phyloP scores from a whole-genome alignment of 768 basidiomycete genomes.

The Tulasnella sp. region DNA sequence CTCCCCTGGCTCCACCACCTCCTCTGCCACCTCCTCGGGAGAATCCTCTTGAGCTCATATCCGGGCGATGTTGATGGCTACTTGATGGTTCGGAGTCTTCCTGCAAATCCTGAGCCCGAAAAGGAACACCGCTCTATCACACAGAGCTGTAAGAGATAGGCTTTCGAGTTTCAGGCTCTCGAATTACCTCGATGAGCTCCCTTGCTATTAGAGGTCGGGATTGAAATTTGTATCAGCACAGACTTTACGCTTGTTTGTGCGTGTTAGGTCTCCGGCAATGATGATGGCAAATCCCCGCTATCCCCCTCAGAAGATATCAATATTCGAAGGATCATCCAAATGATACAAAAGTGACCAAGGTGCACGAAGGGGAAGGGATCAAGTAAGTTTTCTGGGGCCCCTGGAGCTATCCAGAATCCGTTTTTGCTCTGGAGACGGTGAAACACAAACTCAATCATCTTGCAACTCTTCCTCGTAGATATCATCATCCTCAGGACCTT shows the following conservation, averaged over 20 bases:
- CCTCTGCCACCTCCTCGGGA: conserved; percentile 14
- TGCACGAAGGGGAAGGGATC: neutral
- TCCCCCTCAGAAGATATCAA: too few relatives aligned
- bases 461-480: conserved; percentile 12
- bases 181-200: neutral
- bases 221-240: conserved; percentile 15
- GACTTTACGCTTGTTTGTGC: conserved; percentile 7
- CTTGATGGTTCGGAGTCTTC: neutral
- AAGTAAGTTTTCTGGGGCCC: neutral
- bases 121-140: neutral
- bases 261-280: neutral
- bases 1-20: conserved; percentile 8
- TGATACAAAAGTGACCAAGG: neutral
- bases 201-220: conserved; percentile 1
- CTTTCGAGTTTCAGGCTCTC: neutral
- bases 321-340: neutral
- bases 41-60: conserved; percentile 25
- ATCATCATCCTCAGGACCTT: conserved; percentile 26
- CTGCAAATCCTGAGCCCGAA: neutral
- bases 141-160: neutral
- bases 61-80: neutral
- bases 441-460: neutral
- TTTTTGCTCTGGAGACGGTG: neutral
- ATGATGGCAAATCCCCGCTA: too few relatives aligned
- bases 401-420: neutral